Evolutionary conservation across 1,284 basidiomycete genomes (phyloP).

Genomic region (Tilletia caries): DNA sequence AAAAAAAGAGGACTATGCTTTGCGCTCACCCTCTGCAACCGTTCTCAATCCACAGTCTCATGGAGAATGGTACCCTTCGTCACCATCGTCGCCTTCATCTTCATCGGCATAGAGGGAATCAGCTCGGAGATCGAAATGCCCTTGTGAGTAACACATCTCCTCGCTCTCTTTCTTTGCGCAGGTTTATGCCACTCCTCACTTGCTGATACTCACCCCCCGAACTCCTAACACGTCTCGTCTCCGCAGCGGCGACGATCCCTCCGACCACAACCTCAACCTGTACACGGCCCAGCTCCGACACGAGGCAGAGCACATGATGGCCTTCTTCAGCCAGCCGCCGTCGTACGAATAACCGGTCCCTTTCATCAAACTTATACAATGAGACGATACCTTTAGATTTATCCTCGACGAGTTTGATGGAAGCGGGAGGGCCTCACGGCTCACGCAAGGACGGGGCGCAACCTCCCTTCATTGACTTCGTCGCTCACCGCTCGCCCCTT

Average conservation of each 20-base stretch:
- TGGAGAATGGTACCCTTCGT: conserved; percentile 80
- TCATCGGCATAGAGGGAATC: conserved; percentile 90
- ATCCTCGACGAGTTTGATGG: too few relatives aligned
- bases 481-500: not conserved
- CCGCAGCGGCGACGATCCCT: conserved; percentile 7
- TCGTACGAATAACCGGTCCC: not conserved
- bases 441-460: too few relatives aligned
- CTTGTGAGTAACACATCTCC: conserved; percentile 29
- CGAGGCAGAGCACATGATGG: conserved; percentile 12
- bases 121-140: conserved; percentile 89
- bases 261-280: conserved; percentile 12
- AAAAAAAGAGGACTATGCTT: not conserved
- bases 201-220: not conserved
- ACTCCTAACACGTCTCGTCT: not conserved
- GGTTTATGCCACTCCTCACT: not conserved
- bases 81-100: conserved; percentile 69
- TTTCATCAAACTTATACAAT: too few relatives aligned
- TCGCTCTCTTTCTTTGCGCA: not conserved
- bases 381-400: too few relatives aligned
- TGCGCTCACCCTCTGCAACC: not conserved
- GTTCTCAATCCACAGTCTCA: conserved; percentile 39
- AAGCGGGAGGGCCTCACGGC: too few relatives aligned
- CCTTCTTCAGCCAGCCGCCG: not conserved
- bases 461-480: not conserved
- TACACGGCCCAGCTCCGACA: not conserved